Evolutionary conservation across 176 grass and related monocot genomes (phyloP), one percentile per base, ranked within the genome.

Genomic region (Aegilops tauschii): DNA sequence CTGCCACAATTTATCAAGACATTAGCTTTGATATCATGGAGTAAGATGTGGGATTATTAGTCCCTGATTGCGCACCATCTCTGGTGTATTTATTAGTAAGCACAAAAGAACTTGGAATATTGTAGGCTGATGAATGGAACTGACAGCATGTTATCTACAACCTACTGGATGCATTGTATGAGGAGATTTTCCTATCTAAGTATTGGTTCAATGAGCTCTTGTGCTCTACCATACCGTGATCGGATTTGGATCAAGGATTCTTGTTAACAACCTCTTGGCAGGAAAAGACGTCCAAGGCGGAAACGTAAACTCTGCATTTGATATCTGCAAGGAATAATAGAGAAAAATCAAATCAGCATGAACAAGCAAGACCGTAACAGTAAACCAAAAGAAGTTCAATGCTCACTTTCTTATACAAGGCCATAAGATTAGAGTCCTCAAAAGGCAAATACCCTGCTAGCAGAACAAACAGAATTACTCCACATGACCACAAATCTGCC

Each of bases 391-490:
- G 61, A 77, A 29, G 9, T 35, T 31, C 6, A 84, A 73, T 84
- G 42, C 90, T 87, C 86, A 94, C 97, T 93, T 96, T 99, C 64
- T 96, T 99, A 92, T 96, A 96, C 73, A 99, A 89, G 14, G 18
- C 85, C 93, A 99, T 94, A 80, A 99, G 90, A 94, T 99, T 96
- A 85, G 85, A 77, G 83, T 96, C 97, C 82, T 99, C 97, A 87
- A 99, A 98, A 85, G 97, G 97, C 83, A 99, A 93, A 89, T 99
- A 99, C 86, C 97, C 97, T 87, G 97, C 94, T 80, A 99, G 87
- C 84, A 96, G 63, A 82, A 99, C 97, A 47, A 99, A 99, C 86
- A 99, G 89, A 78, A 99, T 96, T 86, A 99, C 97, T 81, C 97
- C 97, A 86, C 97, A 99, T 59, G 97, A 99, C 97, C 97, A 99